These are phyloP conservation scores for Debaryomyces hansenii DNA, from an alignment of 805 yeast genomes.

Conservation along the genomic window DNA sequence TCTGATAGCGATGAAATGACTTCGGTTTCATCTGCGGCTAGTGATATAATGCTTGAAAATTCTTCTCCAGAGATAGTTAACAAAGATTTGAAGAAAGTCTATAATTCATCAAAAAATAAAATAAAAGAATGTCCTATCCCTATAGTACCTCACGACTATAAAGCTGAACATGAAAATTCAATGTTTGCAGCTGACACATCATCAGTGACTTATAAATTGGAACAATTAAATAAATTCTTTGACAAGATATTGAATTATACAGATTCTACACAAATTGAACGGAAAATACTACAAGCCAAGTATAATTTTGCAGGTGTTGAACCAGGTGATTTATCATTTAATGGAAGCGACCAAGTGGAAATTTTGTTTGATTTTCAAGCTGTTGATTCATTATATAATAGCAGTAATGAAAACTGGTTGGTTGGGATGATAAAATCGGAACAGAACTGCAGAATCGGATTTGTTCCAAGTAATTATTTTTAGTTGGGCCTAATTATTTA, in stretches of 20 bases:
- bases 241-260: conserved; percentile 8
- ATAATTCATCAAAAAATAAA: conserved; percentile 35
- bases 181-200: conserved; percentile 15
- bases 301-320: conserved; percentile 29
- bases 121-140: conserved; percentile 31
- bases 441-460: conserved; percentile 28
- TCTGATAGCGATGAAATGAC: conserved; percentile 9
- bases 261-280: background rate
- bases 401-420: conserved; percentile 29
- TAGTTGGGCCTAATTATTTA: background rate
- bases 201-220: conserved; percentile 26
- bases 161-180: background rate
- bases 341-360: conserved; percentile 32
- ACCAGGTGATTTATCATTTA: conserved; percentile 39
- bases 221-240: conserved; percentile 23
- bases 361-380: conserved; percentile 32
- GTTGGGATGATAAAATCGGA: conserved; percentile 24
- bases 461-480: conserved; percentile 34
- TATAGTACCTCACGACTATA: conserved; percentile 1
- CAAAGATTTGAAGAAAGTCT: conserved; percentile 23
- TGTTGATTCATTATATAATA: conserved; percentile 17
- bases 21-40: conserved; percentile 15
- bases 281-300: conserved; percentile 13
- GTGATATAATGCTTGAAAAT: conserved; percentile 12
- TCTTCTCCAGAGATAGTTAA: conserved; percentile 17